Conservation (phyloP, 2,329 filamentous ascomycete species). For the Neurospora crassa region DNA sequence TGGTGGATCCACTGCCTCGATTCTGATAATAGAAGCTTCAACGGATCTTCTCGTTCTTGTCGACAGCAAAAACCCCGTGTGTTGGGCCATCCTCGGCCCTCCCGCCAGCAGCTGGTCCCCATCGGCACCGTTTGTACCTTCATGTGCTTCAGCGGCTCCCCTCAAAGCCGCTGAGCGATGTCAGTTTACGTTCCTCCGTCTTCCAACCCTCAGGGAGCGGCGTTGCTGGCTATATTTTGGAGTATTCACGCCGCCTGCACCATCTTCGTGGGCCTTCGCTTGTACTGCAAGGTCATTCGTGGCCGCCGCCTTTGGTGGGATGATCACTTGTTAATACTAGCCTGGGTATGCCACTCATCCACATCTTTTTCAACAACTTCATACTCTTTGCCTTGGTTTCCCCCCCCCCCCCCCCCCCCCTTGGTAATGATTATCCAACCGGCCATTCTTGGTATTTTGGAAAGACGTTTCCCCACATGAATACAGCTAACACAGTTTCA, state of each 20-base stretch:
- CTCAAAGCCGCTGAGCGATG: not conserved
- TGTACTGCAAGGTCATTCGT: conserved; percentile 19
- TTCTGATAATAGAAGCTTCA: not conserved
- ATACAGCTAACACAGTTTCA: not conserved
- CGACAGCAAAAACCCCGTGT: not conserved
- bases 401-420: not conserved
- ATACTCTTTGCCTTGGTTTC: not conserved
- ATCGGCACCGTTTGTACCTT: not conserved
- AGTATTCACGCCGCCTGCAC: not conserved
- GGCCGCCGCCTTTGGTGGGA: conserved; percentile 23
- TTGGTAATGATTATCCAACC: not conserved
- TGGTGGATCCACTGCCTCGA: not conserved
- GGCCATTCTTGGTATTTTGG: not conserved
- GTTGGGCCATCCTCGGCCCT: not conserved
- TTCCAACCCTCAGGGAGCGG: not conserved
- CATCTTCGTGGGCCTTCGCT: conserved; percentile 12
- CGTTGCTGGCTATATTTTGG: not conserved
- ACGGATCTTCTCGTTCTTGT: not conserved
- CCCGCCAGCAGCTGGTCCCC: not conserved
- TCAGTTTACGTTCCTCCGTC: not conserved
- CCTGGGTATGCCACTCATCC: conserved; percentile 17
- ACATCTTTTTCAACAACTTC: not conserved
- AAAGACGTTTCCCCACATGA: not conserved
- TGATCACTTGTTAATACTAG: conserved; percentile 20
- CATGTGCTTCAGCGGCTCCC: not conserved